phyloP scores from a whole-genome alignment of 768 basidiomycete species.

The Agaricus subrufescens region DNA sequence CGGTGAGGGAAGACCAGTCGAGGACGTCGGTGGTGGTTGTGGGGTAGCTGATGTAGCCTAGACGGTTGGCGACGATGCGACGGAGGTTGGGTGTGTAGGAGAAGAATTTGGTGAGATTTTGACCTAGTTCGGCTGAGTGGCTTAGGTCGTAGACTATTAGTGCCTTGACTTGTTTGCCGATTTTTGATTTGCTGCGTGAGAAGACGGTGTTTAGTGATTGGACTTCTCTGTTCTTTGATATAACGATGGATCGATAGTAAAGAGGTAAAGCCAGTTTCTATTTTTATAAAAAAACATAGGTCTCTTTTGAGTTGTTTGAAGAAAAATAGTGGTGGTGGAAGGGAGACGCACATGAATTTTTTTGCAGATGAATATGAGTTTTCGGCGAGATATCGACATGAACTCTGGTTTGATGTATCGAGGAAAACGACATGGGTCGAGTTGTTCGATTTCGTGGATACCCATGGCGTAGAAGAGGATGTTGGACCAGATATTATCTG shows the following conservation, averaged over 20 bases:
- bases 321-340: too few relatives aligned
- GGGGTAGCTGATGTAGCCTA: neutral
- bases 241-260: conserved; percentile 1
- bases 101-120: neutral
- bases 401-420: neutral
- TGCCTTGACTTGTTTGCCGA: conserved; percentile 1
- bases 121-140: neutral
- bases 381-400: neutral
- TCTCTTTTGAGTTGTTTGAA: neutral
- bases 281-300: neutral
- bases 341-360: neutral
- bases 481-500: neutral
- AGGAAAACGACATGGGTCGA: neutral
- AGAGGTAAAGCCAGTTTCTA: conserved; percentile 1
- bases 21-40: neutral
- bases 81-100: neutral
- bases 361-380: neutral
- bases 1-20: neutral
- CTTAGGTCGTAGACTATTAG: neutral
- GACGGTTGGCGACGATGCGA: neutral
- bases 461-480: conserved; percentile 4
- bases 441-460: neutral
- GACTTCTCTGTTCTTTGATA: neutral
- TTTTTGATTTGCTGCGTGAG: neutral
- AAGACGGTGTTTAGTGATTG: neutral